Percentiles rank a stretch among this genome's conserved stretches.
phyloP scores from a whole-genome alignment of 164 flowering plant genomes.

The Dillenia suffruticosa region DNA sequence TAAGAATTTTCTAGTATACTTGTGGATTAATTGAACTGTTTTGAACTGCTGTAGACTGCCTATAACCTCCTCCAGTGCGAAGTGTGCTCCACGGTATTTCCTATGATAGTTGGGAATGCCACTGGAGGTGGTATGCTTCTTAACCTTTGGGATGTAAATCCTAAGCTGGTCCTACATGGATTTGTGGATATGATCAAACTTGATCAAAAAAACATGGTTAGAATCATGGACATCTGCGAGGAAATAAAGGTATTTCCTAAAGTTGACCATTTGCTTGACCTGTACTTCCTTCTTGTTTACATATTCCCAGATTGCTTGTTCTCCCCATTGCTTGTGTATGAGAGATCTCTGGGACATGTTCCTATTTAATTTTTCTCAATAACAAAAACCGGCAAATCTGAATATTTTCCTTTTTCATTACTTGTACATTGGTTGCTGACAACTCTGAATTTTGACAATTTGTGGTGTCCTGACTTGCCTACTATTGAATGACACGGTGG shows the following conservation, averaged over 20 bases:
- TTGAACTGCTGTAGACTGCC: constrained; percentile 56
- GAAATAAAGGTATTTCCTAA: constrained; percentile 62
- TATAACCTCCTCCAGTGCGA: constrained; percentile 81
- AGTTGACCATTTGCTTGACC: not conserved
- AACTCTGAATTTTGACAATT: too few species aligned
- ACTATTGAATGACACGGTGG: too few species aligned
- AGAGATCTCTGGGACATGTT: too few species aligned
- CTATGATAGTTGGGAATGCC: constrained; percentile 40
- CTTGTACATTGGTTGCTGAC: too few species aligned
- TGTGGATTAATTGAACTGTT: constrained; percentile 10
- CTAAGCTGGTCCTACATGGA: constrained; percentile 59
- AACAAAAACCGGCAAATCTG: too few species aligned
- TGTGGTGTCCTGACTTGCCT: too few species aligned
- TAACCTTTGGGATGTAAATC: constrained; percentile 72
- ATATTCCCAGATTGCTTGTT: constrained; percentile 1
- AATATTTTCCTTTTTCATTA: too few species aligned
- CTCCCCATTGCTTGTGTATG: not conserved
- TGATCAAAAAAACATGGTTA: constrained; percentile 44
- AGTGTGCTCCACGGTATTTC: constrained; percentile 58
- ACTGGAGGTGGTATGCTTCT: constrained; percentile 39
- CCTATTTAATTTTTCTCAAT: too few species aligned
- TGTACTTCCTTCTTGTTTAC: not conserved
- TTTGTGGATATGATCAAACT: constrained; percentile 37
- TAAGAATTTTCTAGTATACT: not conserved
- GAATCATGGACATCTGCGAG: constrained; percentile 61